These are phyloP conservation scores for Phaeophleospora eucalypticola DNA, from an alignment of 2,329 filamentous ascomycete genomes.

Conservation along the genomic window DNA sequence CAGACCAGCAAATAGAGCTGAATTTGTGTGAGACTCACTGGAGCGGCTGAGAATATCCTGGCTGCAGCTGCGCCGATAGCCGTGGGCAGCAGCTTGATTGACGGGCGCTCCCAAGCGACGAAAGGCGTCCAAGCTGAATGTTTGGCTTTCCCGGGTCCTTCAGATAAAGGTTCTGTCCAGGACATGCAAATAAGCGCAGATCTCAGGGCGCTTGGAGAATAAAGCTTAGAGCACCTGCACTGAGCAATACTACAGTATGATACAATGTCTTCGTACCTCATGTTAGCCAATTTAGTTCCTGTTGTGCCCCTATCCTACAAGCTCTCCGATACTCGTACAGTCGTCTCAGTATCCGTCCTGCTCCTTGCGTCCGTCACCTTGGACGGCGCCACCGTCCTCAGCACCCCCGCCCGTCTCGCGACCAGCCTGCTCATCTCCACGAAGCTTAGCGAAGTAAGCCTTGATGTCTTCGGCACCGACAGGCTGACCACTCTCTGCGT, in stretches of 20 bases:
- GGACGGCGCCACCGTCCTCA: conserved; percentile 17
- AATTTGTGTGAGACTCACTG: too few species aligned
- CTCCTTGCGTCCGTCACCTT: conserved; percentile 33
- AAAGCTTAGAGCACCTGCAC: too few species aligned
- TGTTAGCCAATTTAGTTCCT: not conserved
- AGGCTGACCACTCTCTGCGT: conserved; percentile 82
- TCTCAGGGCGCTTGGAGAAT: too few species aligned
- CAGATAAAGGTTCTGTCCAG: too few species aligned
- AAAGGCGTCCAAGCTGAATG: too few species aligned
- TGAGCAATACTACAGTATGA: not conserved
- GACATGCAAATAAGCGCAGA: too few species aligned
- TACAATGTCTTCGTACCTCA: not conserved
- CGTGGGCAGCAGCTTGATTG: too few species aligned
- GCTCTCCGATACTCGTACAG: not conserved
- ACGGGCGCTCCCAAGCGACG: too few species aligned
- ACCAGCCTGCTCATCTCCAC: conserved; percentile 68
- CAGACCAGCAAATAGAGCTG: too few species aligned
- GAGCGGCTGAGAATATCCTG: too few species aligned
- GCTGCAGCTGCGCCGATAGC: too few species aligned
- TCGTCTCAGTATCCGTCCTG: conserved; percentile 38
- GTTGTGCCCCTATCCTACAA: not conserved
- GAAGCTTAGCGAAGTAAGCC: conserved; percentile 86
- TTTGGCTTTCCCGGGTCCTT: too few species aligned
- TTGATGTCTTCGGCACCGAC: conserved; percentile 96
- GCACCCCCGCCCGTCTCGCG: conserved; percentile 30